Conservation (phyloP, 1,284 basidiomycete genomes). For the Schizopora paradoxa region DNA sequence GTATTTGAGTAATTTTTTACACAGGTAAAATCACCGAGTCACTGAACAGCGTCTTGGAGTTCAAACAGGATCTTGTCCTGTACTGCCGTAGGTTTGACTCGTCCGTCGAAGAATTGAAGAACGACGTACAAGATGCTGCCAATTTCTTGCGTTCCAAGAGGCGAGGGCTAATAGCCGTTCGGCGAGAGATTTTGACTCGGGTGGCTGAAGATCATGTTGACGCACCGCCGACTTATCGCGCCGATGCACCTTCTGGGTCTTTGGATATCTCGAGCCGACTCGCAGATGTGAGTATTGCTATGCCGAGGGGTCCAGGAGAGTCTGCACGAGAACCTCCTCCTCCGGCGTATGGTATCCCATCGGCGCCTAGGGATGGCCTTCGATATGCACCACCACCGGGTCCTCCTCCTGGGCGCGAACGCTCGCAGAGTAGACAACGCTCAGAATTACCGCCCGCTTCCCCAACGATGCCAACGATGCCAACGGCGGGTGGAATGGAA, state of each 20-base stretch:
- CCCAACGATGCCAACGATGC: too few relatives aligned
- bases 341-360: not conserved
- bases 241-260: too few relatives aligned
- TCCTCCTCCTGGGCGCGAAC: too few relatives aligned
- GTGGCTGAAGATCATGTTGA: slow-evolving; percentile 14
- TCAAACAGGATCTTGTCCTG: slow-evolving; percentile 4
- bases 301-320: too few relatives aligned
- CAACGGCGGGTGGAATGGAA: too few relatives aligned
- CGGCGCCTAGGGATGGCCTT: not conserved
- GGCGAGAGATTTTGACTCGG: slow-evolving; percentile 11
- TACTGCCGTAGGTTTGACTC: slow-evolving; percentile 4
- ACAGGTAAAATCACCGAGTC: slow-evolving; percentile 15
- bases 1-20: not conserved
- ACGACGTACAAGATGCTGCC: slow-evolving; percentile 6
- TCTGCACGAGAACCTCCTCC: not conserved
- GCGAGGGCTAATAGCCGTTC: slow-evolving; percentile 6
- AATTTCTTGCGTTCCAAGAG: slow-evolving; percentile 9
- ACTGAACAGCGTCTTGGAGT: not conserved
- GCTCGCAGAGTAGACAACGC: too few relatives aligned
- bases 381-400: not conserved
- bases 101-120: slow-evolving; percentile 4
- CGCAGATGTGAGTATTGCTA: too few relatives aligned
- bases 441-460: too few relatives aligned
- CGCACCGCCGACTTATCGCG: too few relatives aligned
- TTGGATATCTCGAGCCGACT: too few relatives aligned